Evolutionary conservation across 345 rosid genomes (phyloP).

Genomic region (Euphorbia lathyris): DNA sequence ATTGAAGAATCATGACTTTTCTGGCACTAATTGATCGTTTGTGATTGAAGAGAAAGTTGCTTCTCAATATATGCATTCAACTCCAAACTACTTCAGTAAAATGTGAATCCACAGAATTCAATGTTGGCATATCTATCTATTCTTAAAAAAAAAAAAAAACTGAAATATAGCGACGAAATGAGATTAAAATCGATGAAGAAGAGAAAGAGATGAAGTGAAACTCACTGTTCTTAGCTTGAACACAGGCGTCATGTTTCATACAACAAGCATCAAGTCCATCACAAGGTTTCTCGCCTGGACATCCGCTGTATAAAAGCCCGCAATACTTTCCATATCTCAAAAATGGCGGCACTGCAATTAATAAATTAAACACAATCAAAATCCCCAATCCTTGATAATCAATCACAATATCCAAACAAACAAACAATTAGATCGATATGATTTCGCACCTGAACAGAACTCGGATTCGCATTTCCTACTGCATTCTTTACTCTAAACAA

Average conservation of each 20-base stretch:
- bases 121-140: no score
- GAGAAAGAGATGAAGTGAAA: background rate
- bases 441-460: constrained; percentile 60
- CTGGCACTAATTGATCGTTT: no score
- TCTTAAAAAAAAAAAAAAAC: no score
- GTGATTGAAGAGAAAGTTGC: no score
- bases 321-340: constrained; percentile 92
- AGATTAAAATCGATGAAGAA: no score
- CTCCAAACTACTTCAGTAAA: no score
- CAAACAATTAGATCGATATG: background rate
- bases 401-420: background rate
- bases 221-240: constrained; percentile 72
- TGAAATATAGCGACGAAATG: no score
- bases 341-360: constrained; percentile 66
- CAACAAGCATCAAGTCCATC: constrained; percentile 94
- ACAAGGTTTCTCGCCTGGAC: constrained; percentile 89
- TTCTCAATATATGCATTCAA: no score
- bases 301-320: constrained; percentile 81
- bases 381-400: background rate
- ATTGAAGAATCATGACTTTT: no score
- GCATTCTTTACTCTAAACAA: constrained; percentile 63
- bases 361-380: background rate
- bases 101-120: no score
- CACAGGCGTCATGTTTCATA: constrained; percentile 91
- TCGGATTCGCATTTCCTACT: constrained; percentile 85